Percentiles rank a stretch among this genome's conserved stretches.
These are phyloP conservation scores for Aspergillus sp. DNA, from an alignment of 2,329 filamentous ascomycete species.

Conservation along the genomic window DNA sequence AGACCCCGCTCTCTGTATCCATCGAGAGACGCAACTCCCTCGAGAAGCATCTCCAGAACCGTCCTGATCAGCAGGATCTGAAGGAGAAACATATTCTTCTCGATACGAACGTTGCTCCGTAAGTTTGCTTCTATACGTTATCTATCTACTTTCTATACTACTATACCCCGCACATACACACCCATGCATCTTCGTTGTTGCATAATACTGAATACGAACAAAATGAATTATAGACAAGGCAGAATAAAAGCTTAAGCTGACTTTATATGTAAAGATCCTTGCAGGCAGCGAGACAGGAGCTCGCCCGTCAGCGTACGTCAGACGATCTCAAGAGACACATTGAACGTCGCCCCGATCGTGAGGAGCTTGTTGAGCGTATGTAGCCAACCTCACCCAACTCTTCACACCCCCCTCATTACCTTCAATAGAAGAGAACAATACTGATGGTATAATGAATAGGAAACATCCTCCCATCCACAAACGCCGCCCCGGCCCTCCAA, in stretches of 20 bases:
- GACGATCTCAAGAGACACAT: slow-evolving; percentile 63
- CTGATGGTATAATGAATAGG: slow-evolving; percentile 44
- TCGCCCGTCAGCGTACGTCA: slow-evolving; percentile 59
- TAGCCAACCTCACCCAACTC: slow-evolving; percentile 7
- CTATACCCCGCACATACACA: not conserved
- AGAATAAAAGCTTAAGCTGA: no score
- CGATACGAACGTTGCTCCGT: slow-evolving; percentile 64
- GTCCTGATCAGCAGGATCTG: slow-evolving; percentile 61
- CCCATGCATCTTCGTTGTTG: not conserved
- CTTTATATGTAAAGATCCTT: slow-evolving; percentile 46
- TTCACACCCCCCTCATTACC: slow-evolving; percentile 1
- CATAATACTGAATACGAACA: no score
- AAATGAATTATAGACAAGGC: not conserved
- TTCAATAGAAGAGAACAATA: not conserved
- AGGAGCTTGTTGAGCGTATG: slow-evolving; percentile 75
- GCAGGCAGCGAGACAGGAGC: slow-evolving; percentile 57
- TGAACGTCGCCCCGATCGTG: slow-evolving; percentile 60
- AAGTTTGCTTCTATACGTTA: slow-evolving; percentile 22
- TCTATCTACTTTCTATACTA: not conserved
- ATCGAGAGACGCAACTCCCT: slow-evolving; percentile 61
- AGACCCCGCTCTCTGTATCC: slow-evolving; percentile 50
- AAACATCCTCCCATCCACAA: slow-evolving; percentile 80
- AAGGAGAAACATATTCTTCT: slow-evolving; percentile 66
- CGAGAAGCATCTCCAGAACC: slow-evolving; percentile 66
- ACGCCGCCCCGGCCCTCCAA: slow-evolving; percentile 71